A percentile compares a stretch with the other conserved stretches of the same genome.
These are phyloP conservation scores for Sanghuangporus sanghuang DNA, from an alignment of 1,284 basidiomycete species.

Conservation along the genomic window DNA sequence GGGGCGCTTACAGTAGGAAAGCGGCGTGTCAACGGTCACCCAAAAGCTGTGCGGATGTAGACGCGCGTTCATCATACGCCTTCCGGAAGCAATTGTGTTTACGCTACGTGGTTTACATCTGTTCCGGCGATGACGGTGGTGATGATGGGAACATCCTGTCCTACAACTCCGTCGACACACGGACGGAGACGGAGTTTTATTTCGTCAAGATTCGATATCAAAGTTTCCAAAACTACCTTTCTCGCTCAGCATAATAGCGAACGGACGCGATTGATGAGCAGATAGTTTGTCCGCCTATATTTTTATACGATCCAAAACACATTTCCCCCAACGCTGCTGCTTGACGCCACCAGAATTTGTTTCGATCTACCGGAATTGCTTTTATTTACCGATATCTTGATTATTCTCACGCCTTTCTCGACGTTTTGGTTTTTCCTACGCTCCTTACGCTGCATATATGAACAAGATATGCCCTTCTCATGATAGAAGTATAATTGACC, in stretches of 20 bases:
- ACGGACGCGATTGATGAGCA: neutral
- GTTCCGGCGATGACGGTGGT: slow-evolving; percentile 3
- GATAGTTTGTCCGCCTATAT: neutral
- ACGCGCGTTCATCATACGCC: neutral
- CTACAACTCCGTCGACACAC: neutral
- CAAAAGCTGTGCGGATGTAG: neutral
- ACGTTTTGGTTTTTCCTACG: neutral
- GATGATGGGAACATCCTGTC: neutral
- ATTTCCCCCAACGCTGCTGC: neutral
- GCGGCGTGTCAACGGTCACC: too few species aligned
- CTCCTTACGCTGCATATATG: neutral
- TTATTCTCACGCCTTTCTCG: neutral
- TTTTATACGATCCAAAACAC: neutral
- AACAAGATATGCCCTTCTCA: neutral
- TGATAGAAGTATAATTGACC: neutral
- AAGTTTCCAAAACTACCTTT: neutral
- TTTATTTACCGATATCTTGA: neutral
- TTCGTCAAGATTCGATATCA: neutral
- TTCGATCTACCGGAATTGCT: neutral
- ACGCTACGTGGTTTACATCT: neutral
- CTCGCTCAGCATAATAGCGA: neutral
- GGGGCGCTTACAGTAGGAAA: too few species aligned
- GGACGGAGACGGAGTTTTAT: neutral
- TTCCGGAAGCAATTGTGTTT: neutral
- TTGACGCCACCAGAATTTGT: neutral